phyloP scores from a whole-genome alignment of 1,139 yeast species.

The Casaregolazyma lundiana region DNA sequence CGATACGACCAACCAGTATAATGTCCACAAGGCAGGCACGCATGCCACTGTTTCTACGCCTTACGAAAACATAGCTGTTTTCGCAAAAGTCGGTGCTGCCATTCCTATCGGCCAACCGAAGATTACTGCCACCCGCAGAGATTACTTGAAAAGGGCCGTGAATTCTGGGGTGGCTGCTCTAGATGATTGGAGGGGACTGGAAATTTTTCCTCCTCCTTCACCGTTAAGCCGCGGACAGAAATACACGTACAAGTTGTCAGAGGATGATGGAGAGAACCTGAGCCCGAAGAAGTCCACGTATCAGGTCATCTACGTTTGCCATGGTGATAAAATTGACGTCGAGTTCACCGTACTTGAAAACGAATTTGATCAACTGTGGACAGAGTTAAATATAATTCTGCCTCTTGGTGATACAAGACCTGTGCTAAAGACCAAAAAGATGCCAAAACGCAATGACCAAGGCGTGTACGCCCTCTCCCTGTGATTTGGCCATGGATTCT shows the following conservation, averaged over 20 bases:
- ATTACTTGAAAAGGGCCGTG: background rate
- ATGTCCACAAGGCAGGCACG: slow-evolving; percentile 9
- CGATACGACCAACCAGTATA: slow-evolving; percentile 4
- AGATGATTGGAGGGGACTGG: slow-evolving; percentile 13
- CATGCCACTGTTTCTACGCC: slow-evolving; percentile 7
- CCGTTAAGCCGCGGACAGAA: slow-evolving; percentile 10
- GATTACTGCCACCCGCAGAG: slow-evolving; percentile 7
- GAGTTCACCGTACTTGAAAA: background rate
- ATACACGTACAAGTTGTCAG: background rate
- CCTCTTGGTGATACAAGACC: background rate
- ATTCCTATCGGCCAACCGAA: slow-evolving; percentile 12
- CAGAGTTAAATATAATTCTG: background rate
- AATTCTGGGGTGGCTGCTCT: slow-evolving; percentile 1
- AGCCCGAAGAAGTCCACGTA: background rate
- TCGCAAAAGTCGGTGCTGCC: slow-evolving; percentile 13
- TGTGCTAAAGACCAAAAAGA: background rate
- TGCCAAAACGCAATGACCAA: too few species aligned
- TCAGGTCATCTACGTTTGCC: background rate
- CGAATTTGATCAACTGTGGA: background rate
- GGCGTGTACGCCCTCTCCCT: too few species aligned
- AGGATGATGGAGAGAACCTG: slow-evolving; percentile 1
- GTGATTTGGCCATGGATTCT: too few species aligned
- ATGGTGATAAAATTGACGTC: background rate
- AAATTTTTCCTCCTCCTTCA: slow-evolving; percentile 11
- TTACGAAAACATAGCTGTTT: slow-evolving; percentile 9